Percentiles rank a stretch among this genome's conserved stretches.
Evolutionary conservation across 495 filamentous ascomycete genomes (phyloP).

Genomic region (Apodospora peruviana): DNA sequence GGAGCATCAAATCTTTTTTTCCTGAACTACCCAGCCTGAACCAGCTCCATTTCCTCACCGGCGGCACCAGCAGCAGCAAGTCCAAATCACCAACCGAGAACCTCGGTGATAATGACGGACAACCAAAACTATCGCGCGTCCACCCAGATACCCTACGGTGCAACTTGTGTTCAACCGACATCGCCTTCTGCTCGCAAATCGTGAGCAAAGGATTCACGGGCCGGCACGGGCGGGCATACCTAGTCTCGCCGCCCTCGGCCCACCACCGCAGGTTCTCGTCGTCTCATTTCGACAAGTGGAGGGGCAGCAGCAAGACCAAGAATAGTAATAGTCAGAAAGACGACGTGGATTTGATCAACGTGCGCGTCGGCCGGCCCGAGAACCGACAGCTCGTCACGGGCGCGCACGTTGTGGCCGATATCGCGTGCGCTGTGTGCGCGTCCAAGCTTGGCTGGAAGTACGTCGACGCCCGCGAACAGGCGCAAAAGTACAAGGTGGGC

Average conservation of each 20-base stretch:
- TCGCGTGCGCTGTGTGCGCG: slow-evolving; percentile 49
- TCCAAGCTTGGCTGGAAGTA: slow-evolving; percentile 90
- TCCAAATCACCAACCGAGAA: no score
- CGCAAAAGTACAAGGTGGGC: slow-evolving; percentile 87
- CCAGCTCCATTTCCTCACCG: neutral
- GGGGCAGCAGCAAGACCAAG: slow-evolving; percentile 16
- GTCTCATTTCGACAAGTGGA: slow-evolving; percentile 21
- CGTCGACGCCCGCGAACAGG: slow-evolving; percentile 71
- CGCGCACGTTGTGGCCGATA: slow-evolving; percentile 58
- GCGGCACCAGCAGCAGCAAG: neutral
- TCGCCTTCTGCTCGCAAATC: slow-evolving; percentile 73
- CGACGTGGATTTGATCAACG: slow-evolving; percentile 35
- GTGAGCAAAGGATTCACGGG: slow-evolving; percentile 90
- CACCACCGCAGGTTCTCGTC: slow-evolving; percentile 11
- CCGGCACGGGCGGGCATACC: slow-evolving; percentile 88
- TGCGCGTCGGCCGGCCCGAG: slow-evolving; percentile 47
- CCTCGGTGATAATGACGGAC: neutral
- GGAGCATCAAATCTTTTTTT: slow-evolving; percentile 9
- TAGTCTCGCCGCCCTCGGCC: slow-evolving; percentile 55
- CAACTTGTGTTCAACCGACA: slow-evolving; percentile 63
- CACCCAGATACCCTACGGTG: slow-evolving; percentile 59
- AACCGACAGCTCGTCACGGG: slow-evolving; percentile 76
- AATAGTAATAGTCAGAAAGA: no score
- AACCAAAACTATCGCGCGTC: slow-evolving; percentile 22
- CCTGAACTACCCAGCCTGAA: slow-evolving; percentile 5